Evolutionary conservation across 805 yeast genomes (phyloP).

Genomic region (Starmerella bombicola): DNA sequence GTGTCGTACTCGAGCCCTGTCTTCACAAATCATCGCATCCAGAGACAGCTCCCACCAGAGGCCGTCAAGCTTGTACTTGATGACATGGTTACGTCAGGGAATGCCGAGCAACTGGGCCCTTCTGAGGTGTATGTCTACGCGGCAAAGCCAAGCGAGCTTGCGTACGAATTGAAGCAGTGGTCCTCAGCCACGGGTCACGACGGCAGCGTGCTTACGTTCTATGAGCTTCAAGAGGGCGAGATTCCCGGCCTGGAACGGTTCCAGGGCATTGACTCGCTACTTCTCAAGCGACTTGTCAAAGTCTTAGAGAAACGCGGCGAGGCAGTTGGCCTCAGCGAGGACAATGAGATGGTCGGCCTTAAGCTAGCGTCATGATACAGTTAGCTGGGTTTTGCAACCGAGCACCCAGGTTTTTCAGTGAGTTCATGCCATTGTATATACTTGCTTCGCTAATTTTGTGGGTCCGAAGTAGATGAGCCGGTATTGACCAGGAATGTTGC

Average conservation of each 20-base stretch:
- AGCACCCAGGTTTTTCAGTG: too few species aligned
- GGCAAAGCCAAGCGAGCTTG: conserved; percentile 61
- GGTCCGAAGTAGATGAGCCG: too few species aligned
- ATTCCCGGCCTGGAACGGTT: conserved; percentile 58
- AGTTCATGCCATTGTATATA: not conserved
- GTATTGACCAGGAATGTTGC: too few species aligned
- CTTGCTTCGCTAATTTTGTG: not conserved
- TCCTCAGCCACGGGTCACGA: conserved; percentile 66
- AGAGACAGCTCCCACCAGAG: conserved; percentile 38
- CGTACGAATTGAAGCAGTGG: conserved; percentile 50
- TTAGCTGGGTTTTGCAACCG: not conserved
- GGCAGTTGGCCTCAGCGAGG: conserved; percentile 60
- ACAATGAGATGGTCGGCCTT: conserved; percentile 58
- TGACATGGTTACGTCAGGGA: conserved; percentile 42
- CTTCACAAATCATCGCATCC: conserved; percentile 27
- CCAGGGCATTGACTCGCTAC: conserved; percentile 44
- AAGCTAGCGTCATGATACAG: conserved; percentile 32
- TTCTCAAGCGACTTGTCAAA: conserved; percentile 45
- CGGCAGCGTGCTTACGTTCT: conserved; percentile 65
- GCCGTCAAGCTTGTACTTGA: conserved; percentile 45
- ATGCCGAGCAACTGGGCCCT: conserved; percentile 44
- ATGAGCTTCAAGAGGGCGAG: conserved; percentile 60
- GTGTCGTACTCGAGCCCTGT: conserved; percentile 28
- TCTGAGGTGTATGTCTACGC: conserved; percentile 41
- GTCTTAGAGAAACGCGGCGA: conserved; percentile 52